Percentiles rank a stretch among this genome's conserved stretches.
Conservation (phyloP, 169 alveolate genomes). For the Plasmodium fragile region DNA sequence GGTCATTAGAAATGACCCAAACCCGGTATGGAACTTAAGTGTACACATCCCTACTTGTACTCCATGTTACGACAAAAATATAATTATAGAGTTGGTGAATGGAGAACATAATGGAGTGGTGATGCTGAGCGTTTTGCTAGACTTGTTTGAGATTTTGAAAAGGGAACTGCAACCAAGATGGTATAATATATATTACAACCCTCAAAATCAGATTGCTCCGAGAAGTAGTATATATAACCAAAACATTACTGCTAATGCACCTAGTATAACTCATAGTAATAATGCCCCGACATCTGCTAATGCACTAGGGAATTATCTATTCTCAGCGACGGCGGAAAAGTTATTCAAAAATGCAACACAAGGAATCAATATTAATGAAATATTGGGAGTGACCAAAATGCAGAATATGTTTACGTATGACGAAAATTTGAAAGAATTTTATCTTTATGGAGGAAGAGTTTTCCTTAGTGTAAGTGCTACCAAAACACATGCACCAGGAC, state of each 20-base stretch:
- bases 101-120: constrained; percentile 84
- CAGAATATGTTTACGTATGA: constrained; percentile 75
- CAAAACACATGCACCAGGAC: constrained; percentile 81
- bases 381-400: constrained; percentile 71
- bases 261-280: not conserved
- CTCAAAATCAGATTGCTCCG: constrained; percentile 78
- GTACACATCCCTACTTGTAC: constrained; percentile 86
- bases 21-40: constrained; percentile 89
- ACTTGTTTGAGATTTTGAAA: constrained; percentile 82
- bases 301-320: constrained; percentile 51
- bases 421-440: constrained; percentile 76
- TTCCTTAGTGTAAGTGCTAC: constrained; percentile 76
- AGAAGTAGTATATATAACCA: constrained; percentile 67
- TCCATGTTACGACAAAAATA: constrained; percentile 84
- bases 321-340: constrained; percentile 63
- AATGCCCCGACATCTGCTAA: not conserved
- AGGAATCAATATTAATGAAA: constrained; percentile 65
- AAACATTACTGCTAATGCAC: not conserved
- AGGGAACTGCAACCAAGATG: constrained; percentile 83
- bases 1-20: constrained; percentile 84
- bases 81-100: constrained; percentile 81
- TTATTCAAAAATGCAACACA: constrained; percentile 72
- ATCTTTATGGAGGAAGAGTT: constrained; percentile 80
- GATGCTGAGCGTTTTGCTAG: constrained; percentile 81
- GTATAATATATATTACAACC: constrained; percentile 87